phyloP scores from a whole-genome alignment of 495 filamentous ascomycete genomes.

The Talaromyces trachyspermus region DNA sequence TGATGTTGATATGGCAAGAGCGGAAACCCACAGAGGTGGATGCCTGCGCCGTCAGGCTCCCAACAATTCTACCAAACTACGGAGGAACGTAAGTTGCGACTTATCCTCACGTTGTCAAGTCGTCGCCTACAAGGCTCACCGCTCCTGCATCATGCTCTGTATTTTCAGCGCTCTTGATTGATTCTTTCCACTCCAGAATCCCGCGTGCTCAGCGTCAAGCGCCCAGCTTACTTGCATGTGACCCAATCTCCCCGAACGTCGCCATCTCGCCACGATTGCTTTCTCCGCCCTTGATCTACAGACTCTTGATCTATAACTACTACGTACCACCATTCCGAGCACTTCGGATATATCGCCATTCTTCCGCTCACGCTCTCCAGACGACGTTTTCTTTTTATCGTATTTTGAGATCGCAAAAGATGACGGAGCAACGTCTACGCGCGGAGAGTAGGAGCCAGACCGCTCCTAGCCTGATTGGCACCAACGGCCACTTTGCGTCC shows the following conservation, averaged over 20 bases:
- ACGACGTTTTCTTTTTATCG: background rate
- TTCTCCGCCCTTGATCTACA: background rate
- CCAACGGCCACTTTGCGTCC: constrained; percentile 85
- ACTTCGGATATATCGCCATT: background rate
- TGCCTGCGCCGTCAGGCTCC: too few relatives aligned
- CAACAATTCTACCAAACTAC: too few relatives aligned
- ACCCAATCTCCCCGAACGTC: constrained; percentile 7
- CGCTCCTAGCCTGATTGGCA: constrained; percentile 55
- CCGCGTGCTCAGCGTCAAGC: constrained; percentile 1
- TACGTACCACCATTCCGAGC: background rate
- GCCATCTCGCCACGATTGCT: constrained; percentile 7
- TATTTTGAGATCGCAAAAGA: background rate
- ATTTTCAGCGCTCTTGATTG: background rate
- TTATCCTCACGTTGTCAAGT: too few relatives aligned
- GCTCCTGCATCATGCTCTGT: too few relatives aligned
- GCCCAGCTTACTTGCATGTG: constrained; percentile 5
- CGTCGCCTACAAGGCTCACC: too few relatives aligned
- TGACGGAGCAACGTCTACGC: constrained; percentile 17
- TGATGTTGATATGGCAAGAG: too few relatives aligned
- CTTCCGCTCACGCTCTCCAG: background rate
- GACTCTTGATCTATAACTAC: background rate
- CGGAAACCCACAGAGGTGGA: too few relatives aligned
- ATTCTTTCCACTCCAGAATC: background rate
- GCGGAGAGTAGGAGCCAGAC: constrained; percentile 32
- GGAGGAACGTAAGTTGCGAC: too few relatives aligned